A percentile compares a stretch with the other conserved stretches of the same genome.
Evolutionary conservation across 2,329 filamentous ascomycete species (phyloP).

Genomic region (Neofusicoccum laricinum): DNA sequence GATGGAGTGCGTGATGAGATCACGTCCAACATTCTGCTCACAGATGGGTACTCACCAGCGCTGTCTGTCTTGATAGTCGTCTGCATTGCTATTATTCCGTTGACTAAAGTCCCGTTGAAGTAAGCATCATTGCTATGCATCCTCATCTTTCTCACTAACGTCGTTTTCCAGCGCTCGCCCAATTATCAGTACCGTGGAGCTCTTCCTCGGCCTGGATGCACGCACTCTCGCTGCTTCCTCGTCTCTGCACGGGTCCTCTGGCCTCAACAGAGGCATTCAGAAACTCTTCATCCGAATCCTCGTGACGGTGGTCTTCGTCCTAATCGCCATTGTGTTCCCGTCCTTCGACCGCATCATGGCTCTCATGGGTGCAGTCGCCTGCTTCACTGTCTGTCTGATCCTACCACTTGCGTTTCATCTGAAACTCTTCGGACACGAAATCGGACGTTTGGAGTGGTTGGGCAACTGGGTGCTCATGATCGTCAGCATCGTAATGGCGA

Average conservation of each 20-base stretch:
- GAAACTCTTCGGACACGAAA: conserved; percentile 77
- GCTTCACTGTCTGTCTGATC: conserved; percentile 92
- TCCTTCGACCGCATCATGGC: conserved; percentile 89
- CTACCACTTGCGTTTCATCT: conserved; percentile 86
- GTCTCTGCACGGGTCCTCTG: conserved; percentile 52
- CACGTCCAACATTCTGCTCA: conserved; percentile 81
- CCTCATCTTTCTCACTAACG: not conserved
- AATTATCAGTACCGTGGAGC: conserved; percentile 80
- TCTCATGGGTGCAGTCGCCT: conserved; percentile 83
- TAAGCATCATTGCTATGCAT: not conserved
- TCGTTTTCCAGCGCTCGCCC: conserved; percentile 66
- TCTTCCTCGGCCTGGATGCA: conserved; percentile 70
- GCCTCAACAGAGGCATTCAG: conserved; percentile 55
- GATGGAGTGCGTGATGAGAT: conserved; percentile 84
- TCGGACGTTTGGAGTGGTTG: conserved; percentile 61
- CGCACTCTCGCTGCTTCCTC: conserved; percentile 51
- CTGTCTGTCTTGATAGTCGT: conserved; percentile 78
- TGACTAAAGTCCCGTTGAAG: conserved; percentile 84
- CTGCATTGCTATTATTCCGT: conserved; percentile 86
- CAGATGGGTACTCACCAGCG: conserved; percentile 67
- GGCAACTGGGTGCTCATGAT: conserved; percentile 68
- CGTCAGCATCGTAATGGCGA: conserved; percentile 66
- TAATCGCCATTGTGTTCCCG: conserved; percentile 71
- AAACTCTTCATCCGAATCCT: conserved; percentile 63
- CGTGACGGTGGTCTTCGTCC: conserved; percentile 68